phyloP scores from a whole-genome alignment of 139 green algal genomes.

The Choricystis sp. region DNA sequence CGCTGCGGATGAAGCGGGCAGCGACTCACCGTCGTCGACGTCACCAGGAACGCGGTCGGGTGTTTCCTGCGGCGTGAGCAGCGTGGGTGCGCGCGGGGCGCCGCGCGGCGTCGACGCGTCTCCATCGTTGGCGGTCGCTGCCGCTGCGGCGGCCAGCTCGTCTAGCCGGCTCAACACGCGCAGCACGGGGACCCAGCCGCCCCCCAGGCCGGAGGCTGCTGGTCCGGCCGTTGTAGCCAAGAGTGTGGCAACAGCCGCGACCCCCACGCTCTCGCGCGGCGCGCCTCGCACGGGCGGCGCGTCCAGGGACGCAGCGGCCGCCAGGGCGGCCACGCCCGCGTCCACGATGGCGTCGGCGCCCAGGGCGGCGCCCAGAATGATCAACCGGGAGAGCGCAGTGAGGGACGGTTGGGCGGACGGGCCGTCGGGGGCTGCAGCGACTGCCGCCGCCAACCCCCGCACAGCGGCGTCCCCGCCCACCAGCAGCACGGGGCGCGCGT shows the following conservation, averaged over 20 bases:
- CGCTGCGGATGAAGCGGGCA: too few species aligned
- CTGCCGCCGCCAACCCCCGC: slow-evolving; percentile 23
- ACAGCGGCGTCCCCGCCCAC: slow-evolving; percentile 31
- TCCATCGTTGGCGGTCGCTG: background rate
- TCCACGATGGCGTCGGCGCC: slow-evolving; percentile 42
- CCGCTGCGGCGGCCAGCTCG: slow-evolving; percentile 9
- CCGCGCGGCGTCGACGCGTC: background rate
- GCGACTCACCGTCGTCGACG: too few species aligned
- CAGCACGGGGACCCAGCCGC: slow-evolving; percentile 44
- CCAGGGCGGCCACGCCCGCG: slow-evolving; percentile 26
- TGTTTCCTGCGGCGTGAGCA: too few species aligned
- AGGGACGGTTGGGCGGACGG: slow-evolving; percentile 20
- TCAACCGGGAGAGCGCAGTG: slow-evolving; percentile 21
- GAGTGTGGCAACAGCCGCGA: slow-evolving; percentile 32
- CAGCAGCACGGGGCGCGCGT: slow-evolving; percentile 68
- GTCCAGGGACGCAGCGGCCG: slow-evolving; percentile 11
- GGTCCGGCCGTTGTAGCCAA: slow-evolving; percentile 23
- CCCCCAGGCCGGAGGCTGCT: slow-evolving; percentile 36
- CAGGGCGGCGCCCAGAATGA: slow-evolving; percentile 39
- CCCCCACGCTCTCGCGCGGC: slow-evolving; percentile 14
- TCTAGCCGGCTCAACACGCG: slow-evolving; percentile 37
- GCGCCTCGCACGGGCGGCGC: slow-evolving; percentile 1
- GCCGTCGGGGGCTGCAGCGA: slow-evolving; percentile 18
- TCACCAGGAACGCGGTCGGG: background rate
- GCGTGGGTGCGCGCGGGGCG: too few species aligned